phyloP scores from a whole-genome alignment of 129 eudicot species.

The Arctium lappa region DNA sequence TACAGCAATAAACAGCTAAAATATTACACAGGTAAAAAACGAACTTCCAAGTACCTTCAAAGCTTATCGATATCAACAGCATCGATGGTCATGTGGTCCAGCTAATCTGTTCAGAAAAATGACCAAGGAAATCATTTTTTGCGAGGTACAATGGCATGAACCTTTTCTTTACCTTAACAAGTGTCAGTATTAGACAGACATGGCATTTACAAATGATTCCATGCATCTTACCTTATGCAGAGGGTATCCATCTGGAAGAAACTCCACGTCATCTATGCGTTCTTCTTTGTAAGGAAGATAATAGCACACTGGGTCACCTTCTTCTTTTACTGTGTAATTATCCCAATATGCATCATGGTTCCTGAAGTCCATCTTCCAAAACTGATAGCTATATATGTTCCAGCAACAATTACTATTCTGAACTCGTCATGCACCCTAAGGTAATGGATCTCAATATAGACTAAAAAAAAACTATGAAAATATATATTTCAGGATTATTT shows the following conservation, averaged over 20 bases:
- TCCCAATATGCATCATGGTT: constrained; percentile 66
- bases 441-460: constrained; percentile 28
- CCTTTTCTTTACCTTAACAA: neutral
- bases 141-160: constrained; percentile 45
- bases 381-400: constrained; percentile 60
- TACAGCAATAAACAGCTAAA: constrained; percentile 16
- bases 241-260: constrained; percentile 77
- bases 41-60: constrained; percentile 90
- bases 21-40: constrained; percentile 54
- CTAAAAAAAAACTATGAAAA: neutral
- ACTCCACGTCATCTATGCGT: constrained; percentile 69
- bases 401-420: constrained; percentile 68
- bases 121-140: constrained; percentile 62
- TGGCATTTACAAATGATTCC: neutral
- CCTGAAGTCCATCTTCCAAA: constrained; percentile 83
- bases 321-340: constrained; percentile 71
- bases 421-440: constrained; percentile 67
- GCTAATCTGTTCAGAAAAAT: constrained; percentile 81
- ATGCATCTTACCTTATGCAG: constrained; percentile 41
- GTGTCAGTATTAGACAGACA: neutral
- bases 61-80: constrained; percentile 81
- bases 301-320: constrained; percentile 90
- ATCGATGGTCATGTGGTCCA: constrained; percentile 97
- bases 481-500: neutral
- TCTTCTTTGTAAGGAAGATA: constrained; percentile 91